Base-by-base conservation (phyloP, 2,329 filamentous ascomycete genomes). In the Beauveria scarabaeidicola region DNA sequence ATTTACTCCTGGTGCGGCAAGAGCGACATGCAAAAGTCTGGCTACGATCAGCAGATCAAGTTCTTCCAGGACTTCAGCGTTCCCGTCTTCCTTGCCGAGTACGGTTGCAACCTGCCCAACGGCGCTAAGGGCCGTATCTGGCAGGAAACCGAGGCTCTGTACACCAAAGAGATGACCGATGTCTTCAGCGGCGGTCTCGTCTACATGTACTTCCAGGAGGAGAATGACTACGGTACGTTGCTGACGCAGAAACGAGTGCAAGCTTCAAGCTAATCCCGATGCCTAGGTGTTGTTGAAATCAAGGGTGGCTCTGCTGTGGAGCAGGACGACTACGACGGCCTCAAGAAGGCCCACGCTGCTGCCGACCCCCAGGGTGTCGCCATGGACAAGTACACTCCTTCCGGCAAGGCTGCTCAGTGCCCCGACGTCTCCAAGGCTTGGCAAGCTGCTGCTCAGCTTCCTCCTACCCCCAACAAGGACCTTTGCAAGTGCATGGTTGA, bases 1-100 rank as follows among this genome's bases (percentile, higher is more conserved):
- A 96, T 97, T 78, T 99, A 99, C 83, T 96, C 92, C 57, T 99
- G 94, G 94, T 99, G 94, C 73, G 94, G 93, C 66, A 74, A 92
- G 67, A 96, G 90, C 70, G 84, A 79, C 68, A 94, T 88, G 78
- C 70, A 79, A 40, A 71, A 80, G 61, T 97, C 94, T 3, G 90
- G 91, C 58, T 99, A 92, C 77, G 80, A 87, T 64, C 81, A 85
- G 60, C 89, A 93, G 73, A 91, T 91, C 66, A 75, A 90, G 65
- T 93, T 97, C 77, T 99, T 97, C 79, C 74, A 80, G 61, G 84
- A 87, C 72, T 99, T 94, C 81, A 90, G 90, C 10, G 90, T 97
- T 3, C 94, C 94, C 51, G 89, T 91, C 69, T 99, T 99, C 86
- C 97, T 99, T 73, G 94, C 94, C 65, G 94, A 99, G 78, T 99